Evolutionary conservation across 2,329 filamentous ascomycete genomes (phyloP).

Genomic region (Rhexocercosporidium sp.): DNA sequence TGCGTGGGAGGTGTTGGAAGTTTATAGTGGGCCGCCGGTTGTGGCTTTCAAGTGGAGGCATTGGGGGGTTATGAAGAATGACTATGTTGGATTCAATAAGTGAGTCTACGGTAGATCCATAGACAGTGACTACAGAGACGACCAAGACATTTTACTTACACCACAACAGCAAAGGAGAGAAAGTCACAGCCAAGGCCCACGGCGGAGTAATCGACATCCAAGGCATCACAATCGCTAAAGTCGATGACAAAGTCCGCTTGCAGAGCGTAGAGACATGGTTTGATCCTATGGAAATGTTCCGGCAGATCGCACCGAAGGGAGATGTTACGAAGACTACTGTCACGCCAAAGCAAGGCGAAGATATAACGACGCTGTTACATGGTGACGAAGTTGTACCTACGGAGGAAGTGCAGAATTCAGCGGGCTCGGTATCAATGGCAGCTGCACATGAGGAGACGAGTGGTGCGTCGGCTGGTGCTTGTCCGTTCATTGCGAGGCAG

Average conservation of each 20-base stretch:
- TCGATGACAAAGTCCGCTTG: constrained; percentile 65
- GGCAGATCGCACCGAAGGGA: constrained; percentile 61
- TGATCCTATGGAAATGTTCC: constrained; percentile 70
- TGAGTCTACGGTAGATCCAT: constrained; percentile 45
- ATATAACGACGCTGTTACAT: constrained; percentile 28
- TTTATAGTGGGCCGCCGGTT: constrained; percentile 67
- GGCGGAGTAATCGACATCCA: constrained; percentile 66
- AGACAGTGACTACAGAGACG: not conserved
- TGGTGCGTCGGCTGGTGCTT: constrained; percentile 4
- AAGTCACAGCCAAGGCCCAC: constrained; percentile 65
- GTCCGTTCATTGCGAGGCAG: constrained; percentile 15
- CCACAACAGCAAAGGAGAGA: constrained; percentile 60
- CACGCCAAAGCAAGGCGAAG: constrained; percentile 8
- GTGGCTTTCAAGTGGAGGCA: constrained; percentile 71
- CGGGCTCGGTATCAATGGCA: not conserved
- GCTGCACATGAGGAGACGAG: constrained; percentile 8
- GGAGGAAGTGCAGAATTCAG: not conserved
- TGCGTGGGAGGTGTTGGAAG: constrained; percentile 73
- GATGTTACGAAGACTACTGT: constrained; percentile 22
- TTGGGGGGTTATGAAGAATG: constrained; percentile 70
- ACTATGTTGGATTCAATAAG: constrained; percentile 69
- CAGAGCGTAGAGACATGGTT: constrained; percentile 67
- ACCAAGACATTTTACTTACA: not conserved
- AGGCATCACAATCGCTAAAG: constrained; percentile 64
- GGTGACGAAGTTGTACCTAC: constrained; percentile 18